These are phyloP conservation scores for Agrocybe chaxingu DNA, from an alignment of 768 basidiomycete genomes.

Conservation along the genomic window DNA sequence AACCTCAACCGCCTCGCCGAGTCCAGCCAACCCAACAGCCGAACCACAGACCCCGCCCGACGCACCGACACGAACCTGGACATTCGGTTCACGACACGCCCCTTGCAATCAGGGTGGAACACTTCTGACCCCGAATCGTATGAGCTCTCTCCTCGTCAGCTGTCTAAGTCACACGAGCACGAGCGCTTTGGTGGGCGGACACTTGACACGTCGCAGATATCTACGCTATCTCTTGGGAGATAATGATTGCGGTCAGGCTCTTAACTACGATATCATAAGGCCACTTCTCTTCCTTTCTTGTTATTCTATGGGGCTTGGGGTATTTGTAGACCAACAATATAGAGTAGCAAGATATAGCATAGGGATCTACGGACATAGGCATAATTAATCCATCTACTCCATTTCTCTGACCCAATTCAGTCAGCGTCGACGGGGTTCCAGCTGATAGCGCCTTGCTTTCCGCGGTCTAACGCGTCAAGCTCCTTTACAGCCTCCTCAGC, in stretches of 20 bases:
- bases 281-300: background rate
- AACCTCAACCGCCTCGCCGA: conserved; percentile 27
- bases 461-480: conserved; percentile 70
- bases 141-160: conserved; percentile 12
- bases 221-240: conserved; percentile 8
- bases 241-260: background rate
- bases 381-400: background rate
- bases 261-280: background rate
- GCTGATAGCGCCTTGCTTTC: conserved; percentile 66
- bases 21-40: no score
- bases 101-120: conserved; percentile 10
- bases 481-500: conserved; percentile 56
- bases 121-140: conserved; percentile 14
- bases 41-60: conserved; percentile 3
- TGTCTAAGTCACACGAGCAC: background rate
- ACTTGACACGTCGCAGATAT: conserved; percentile 10
- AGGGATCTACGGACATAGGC: background rate
- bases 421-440: conserved; percentile 80
- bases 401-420: conserved; percentile 18
- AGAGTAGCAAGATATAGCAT: background rate
- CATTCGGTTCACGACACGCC: conserved; percentile 26
- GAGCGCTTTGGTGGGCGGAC: conserved; percentile 1
- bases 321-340: background rate
- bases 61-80: conserved; percentile 20
- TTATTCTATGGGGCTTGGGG: background rate